Conservation (phyloP, 768 basidiomycete genomes). For the Rhodocollybia butyracea region DNA sequence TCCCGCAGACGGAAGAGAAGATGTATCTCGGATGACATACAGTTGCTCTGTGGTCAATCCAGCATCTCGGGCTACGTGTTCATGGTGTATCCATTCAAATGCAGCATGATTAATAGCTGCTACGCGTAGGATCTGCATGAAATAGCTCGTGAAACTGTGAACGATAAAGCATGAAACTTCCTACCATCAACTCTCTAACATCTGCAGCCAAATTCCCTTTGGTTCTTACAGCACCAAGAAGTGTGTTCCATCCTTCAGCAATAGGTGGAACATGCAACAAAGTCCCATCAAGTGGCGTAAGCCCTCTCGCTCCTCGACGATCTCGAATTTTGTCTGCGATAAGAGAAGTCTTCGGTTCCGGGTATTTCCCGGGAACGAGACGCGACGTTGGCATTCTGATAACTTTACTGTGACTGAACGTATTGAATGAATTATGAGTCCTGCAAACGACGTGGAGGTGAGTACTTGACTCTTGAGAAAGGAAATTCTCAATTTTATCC, state of each 20-base stretch:
- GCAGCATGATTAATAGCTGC: constrained; percentile 47
- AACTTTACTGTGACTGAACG: no score
- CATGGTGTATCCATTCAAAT: constrained; percentile 59
- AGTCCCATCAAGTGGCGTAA: constrained; percentile 48
- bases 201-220: constrained; percentile 45
- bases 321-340: constrained; percentile 48
- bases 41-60: constrained; percentile 55
- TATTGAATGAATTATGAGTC: no score
- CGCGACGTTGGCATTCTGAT: constrained; percentile 27
- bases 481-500: no score
- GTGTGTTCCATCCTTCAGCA: constrained; percentile 48
- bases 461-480: no score
- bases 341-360: constrained; percentile 36
- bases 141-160: not conserved
- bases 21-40: constrained; percentile 47
- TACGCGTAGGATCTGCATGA: constrained; percentile 44
- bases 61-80: constrained; percentile 42
- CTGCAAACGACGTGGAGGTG: no score
- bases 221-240: constrained; percentile 47
- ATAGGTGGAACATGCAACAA: constrained; percentile 46
- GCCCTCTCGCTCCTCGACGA: constrained; percentile 44
- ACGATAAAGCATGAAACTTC: constrained; percentile 4
- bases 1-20: constrained; percentile 30
- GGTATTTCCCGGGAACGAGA: constrained; percentile 41
- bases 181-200: constrained; percentile 49